These are phyloP conservation scores for Eimeria acervulina DNA, from an alignment of 169 alveolate genomes.

Conservation along the genomic window DNA sequence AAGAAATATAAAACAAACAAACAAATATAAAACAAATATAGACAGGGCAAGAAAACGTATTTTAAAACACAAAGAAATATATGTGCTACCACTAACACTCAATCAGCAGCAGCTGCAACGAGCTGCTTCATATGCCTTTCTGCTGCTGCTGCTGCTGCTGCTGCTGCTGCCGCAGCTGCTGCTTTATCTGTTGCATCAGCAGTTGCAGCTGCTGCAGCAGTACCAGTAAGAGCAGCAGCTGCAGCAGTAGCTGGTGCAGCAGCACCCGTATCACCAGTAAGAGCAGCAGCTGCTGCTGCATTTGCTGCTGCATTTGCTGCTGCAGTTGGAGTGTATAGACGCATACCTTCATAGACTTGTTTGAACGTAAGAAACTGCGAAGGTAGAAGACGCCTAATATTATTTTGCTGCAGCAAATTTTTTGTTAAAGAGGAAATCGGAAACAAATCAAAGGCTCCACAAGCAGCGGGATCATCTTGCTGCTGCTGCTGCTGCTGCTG, in stretches of 20 bases:
- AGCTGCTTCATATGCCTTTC: not conserved
- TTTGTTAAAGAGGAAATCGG: not conserved
- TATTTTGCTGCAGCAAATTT: not conserved
- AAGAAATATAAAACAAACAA: too few species aligned
- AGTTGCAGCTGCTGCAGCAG: too few species aligned
- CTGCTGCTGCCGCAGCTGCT: not conserved
- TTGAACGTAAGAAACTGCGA: not conserved
- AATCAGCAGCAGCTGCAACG: too few species aligned
- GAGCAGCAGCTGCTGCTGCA: conserved; percentile 44
- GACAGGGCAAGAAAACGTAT: too few species aligned
- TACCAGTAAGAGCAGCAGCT: too few species aligned
- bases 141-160: not conserved
- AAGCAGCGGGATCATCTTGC: not conserved
- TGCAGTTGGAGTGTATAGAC: too few species aligned
- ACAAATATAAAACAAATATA: too few species aligned
- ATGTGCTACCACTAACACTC: too few species aligned
- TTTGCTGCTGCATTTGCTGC: conserved; percentile 37
- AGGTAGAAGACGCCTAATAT: not conserved
- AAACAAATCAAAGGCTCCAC: not conserved
- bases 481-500: not conserved
- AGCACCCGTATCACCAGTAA: too few species aligned
- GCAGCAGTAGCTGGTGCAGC: too few species aligned
- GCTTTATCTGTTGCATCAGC: not conserved
- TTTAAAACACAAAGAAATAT: too few species aligned
- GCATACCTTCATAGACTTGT: not conserved